Conservation (phyloP, 768 basidiomycete genomes). For the Amanita muscaria region DNA sequence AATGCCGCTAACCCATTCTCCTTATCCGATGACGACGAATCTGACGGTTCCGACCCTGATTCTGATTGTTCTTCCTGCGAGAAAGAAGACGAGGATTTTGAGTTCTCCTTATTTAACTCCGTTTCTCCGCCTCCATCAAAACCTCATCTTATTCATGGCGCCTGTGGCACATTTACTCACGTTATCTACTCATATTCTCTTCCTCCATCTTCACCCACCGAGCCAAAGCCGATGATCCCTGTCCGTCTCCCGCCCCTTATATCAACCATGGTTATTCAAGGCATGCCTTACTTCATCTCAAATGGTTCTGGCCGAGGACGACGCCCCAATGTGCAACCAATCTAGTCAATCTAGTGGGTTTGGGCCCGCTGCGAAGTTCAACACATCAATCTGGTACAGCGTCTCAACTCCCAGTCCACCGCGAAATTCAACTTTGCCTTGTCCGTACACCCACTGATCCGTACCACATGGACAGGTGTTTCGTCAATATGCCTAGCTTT, state of each 20-base stretch:
- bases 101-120: slow-evolving; percentile 9
- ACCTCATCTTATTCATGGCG: background rate
- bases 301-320: slow-evolving; percentile 47
- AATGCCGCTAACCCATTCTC: background rate
- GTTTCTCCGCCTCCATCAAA: background rate
- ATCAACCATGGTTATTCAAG: slow-evolving; percentile 56
- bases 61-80: slow-evolving; percentile 2
- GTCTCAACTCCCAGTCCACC: slow-evolving; percentile 7
- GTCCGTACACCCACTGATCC: slow-evolving; percentile 52
- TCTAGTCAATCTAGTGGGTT: background rate
- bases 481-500: slow-evolving; percentile 51
- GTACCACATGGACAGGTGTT: slow-evolving; percentile 51
- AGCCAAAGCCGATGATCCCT: slow-evolving; percentile 7
- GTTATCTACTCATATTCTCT: slow-evolving; percentile 5
- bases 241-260: slow-evolving; percentile 26
- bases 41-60: slow-evolving; percentile 2
- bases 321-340: background rate
- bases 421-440: slow-evolving; percentile 18
- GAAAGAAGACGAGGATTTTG: slow-evolving; percentile 2
- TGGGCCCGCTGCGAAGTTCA: background rate
- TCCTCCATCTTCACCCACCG: background rate
- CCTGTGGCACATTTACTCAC: slow-evolving; percentile 3
- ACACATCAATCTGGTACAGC: slow-evolving; percentile 2
- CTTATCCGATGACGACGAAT: background rate
- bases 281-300: slow-evolving; percentile 48